Base-by-base conservation (phyloP, 768 basidiomycete genomes). In the Psilocybe sp. region DNA sequence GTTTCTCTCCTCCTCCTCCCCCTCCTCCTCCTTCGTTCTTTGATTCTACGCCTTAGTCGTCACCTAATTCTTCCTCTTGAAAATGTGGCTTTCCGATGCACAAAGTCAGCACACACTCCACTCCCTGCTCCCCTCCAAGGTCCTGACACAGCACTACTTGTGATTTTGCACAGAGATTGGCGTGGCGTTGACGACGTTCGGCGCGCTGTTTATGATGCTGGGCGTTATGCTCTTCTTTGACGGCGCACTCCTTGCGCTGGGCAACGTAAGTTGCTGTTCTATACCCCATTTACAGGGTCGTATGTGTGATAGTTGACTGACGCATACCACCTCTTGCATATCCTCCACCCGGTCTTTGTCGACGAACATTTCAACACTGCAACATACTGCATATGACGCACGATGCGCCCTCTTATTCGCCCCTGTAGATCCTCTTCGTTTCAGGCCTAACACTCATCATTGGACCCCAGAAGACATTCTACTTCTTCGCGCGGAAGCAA, bases 171-270 rank as follows among this genome's bases (percentile, higher is more conserved):
- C 66, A 95, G 92, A 96, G 76, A 96, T 97, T 59, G 93, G 96
- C 59, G 95, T 98, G 51, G 95, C 92, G 44, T 82, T 98, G 57
- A 98, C 96, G 39, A 90, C 94, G 14, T 97, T 97, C 60, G 97
- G 97, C 46, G 85, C 80, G 35, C 76, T 96, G 52, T 99, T 99
- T 77, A 96, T 98, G 89, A 76, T 98, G 62, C 78, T 99, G 35
- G 97, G 97, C 20, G 85, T 99, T 38, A 81, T 98, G 76, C 81
- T 98, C 56, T 87, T 99, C 74, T 98, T 99, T 57, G 97, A 99
- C 71, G 92, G 92, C 44, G 90, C 93, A 8, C 77, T 99, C 19
- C 78, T 98, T 37, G 96, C 97, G 16, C 82, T 99, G n/a, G 96
- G 96, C 63, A 98, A 99, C 65, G 96, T 97, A 66, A 54, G 64